phyloP scores from a whole-genome alignment of 1,284 basidiomycete genomes.

The Ganoderma lingzhi region DNA sequence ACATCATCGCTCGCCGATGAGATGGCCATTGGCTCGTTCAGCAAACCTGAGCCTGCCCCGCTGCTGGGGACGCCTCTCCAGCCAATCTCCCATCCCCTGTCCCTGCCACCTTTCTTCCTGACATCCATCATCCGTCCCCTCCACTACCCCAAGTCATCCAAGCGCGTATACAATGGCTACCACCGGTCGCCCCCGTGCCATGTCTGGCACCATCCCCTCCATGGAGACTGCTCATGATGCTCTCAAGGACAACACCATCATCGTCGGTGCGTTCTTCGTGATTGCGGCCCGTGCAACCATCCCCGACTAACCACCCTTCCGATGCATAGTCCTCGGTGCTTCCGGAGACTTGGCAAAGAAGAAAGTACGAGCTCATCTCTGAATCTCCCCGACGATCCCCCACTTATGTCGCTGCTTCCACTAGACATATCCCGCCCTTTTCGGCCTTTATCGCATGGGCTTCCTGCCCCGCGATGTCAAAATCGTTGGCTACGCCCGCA shows the following conservation, averaged over 20 bases:
- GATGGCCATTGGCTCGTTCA: slow-evolving; percentile 24
- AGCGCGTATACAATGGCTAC: slow-evolving; percentile 31
- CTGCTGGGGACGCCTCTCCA: slow-evolving; percentile 8
- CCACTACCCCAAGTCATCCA: slow-evolving; percentile 19
- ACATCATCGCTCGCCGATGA: slow-evolving; percentile 30
- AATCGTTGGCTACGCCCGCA: slow-evolving; percentile 95
- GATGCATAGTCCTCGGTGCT: slow-evolving; percentile 85
- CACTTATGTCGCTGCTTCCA: slow-evolving; percentile 18
- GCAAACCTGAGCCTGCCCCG: slow-evolving; percentile 13
- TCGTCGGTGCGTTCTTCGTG: slow-evolving; percentile 70
- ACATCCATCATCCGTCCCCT: slow-evolving; percentile 23
- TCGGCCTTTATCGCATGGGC: slow-evolving; percentile 83
- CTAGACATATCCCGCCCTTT: slow-evolving; percentile 92
- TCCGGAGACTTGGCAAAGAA: slow-evolving; percentile 99
- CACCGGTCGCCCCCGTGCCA: slow-evolving; percentile 51
- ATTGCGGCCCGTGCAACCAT: neutral
- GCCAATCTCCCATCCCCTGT: slow-evolving; percentile 7
- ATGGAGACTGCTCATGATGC: slow-evolving; percentile 80
- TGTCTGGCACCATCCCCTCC: slow-evolving; percentile 85
- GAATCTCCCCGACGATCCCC: slow-evolving; percentile 26
- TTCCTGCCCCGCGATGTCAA: slow-evolving; percentile 85
- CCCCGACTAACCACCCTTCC: slow-evolving; percentile 32
- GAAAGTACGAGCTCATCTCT: slow-evolving; percentile 68
- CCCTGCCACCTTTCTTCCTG: slow-evolving; percentile 23
- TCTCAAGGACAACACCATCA: slow-evolving; percentile 87